phyloP scores from a whole-genome alignment of 78 protist species.

The Dictyostelium intermedium region DNA sequence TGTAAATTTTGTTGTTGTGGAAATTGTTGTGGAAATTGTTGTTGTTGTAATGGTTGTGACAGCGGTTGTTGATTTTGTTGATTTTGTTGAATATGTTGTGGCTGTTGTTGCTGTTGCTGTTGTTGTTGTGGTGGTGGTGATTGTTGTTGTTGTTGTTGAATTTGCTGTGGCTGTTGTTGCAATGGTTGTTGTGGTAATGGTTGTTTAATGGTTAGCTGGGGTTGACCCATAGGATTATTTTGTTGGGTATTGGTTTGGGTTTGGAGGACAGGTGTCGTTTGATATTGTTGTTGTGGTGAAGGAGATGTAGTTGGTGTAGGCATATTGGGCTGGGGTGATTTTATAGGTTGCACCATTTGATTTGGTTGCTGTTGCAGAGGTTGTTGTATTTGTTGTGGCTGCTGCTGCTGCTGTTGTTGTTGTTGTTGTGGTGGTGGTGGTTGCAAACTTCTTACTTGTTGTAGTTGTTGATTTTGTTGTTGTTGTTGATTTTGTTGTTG shows the following conservation, averaged over 20 bases:
- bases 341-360: not conserved
- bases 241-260: not conserved
- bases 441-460: no score
- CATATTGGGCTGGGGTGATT: not conserved
- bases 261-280: not conserved
- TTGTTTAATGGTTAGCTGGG: not conserved
- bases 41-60: not conserved
- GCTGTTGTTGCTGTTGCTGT: not conserved
- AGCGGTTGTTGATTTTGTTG: no score
- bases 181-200: not conserved
- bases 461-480: not conserved
- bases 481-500: not conserved
- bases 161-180: not conserved
- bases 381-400: not conserved
- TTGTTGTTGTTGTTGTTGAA: not conserved
- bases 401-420: not conserved
- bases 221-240: not conserved
- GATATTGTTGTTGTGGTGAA: not conserved
- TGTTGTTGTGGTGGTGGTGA: not conserved
- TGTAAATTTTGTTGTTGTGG: not conserved
- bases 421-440: not conserved
- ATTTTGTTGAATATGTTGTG: not conserved
- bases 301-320: not conserved
- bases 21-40: not conserved
- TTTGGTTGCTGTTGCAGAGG: not conserved